These are phyloP conservation scores for Saccharomyces jurei DNA, from an alignment of 805 yeast species.

Conservation along the genomic window DNA sequence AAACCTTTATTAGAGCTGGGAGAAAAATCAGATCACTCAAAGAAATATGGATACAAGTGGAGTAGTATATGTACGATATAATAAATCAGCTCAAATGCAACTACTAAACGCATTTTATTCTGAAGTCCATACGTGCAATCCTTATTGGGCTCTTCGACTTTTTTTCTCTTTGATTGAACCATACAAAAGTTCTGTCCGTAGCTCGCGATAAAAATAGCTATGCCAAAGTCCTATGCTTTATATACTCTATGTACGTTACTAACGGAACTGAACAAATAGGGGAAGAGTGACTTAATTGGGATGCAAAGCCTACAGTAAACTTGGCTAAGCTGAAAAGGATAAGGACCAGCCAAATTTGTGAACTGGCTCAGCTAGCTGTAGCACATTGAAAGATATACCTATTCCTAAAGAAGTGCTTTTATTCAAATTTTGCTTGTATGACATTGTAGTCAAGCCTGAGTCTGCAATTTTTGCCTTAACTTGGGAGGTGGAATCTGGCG, in stretches of 20 bases:
- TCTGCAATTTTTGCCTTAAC: slow-evolving; percentile 96
- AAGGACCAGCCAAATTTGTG: slow-evolving; percentile 96
- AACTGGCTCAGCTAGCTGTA: slow-evolving; percentile 90
- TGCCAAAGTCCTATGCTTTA: neutral
- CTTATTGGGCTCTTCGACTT: neutral
- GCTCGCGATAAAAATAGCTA: neutral
- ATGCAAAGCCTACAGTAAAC: too few species aligned
- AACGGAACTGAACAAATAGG: neutral
- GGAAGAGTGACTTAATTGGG: neutral
- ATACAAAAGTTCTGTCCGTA: neutral
- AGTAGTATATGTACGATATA: neutral
- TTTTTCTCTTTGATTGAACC: neutral
- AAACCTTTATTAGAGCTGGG: neutral
- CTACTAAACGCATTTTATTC: neutral
- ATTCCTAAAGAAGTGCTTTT: slow-evolving; percentile 95
- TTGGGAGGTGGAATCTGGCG: slow-evolving; percentile 77
- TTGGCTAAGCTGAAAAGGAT: slow-evolving; percentile 73
- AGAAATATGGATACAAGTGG: neutral
- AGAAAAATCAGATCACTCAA: neutral
- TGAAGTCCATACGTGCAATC: neutral
- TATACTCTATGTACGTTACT: neutral
- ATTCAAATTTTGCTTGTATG: slow-evolving; percentile 91
- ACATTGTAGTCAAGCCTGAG: slow-evolving; percentile 86
- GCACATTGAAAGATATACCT: slow-evolving; percentile 94
- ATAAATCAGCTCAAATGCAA: neutral